A percentile compares a stretch with the other conserved stretches of the same genome.
These are phyloP conservation scores for Xylaria curta DNA, from an alignment of 495 filamentous ascomycete species.

Conservation along the genomic window DNA sequence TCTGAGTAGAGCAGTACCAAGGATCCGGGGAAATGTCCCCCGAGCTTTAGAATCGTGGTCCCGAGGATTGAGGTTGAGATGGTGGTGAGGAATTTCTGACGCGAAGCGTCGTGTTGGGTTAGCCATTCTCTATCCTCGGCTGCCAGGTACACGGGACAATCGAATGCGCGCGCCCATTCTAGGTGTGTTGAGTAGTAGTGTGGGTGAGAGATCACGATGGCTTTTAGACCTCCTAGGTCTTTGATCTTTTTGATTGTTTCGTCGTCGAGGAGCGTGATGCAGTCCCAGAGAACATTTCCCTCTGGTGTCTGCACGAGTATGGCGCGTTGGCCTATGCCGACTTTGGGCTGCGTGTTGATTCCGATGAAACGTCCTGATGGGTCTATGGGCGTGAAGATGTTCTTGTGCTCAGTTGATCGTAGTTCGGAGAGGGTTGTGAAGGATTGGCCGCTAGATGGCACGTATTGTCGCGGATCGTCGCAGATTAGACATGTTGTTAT, in stretches of 20 bases:
- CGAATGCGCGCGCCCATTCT: slow-evolving; percentile 68
- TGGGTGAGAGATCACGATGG: slow-evolving; percentile 79
- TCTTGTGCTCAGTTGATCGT: slow-evolving; percentile 41
- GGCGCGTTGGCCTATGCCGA: slow-evolving; percentile 75
- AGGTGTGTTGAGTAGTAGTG: slow-evolving; percentile 77
- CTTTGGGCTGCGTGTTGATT: slow-evolving; percentile 65
- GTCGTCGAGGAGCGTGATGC: slow-evolving; percentile 67
- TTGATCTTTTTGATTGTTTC: slow-evolving; percentile 59
- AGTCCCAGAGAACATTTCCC: slow-evolving; percentile 79
- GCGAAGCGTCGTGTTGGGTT: slow-evolving; percentile 35
- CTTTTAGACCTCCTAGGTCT: slow-evolving; percentile 64
- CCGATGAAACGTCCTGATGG: slow-evolving; percentile 53
- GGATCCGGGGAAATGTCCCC: slow-evolving; percentile 78
- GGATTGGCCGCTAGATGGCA: slow-evolving; percentile 62
- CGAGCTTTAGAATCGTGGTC: slow-evolving; percentile 68
- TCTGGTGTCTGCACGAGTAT: slow-evolving; percentile 64
- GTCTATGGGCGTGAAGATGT: slow-evolving; percentile 48
- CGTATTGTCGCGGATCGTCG: slow-evolving; percentile 77
- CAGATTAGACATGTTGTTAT: slow-evolving; percentile 72
- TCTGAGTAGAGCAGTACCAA: slow-evolving; percentile 64
- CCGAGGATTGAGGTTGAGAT: slow-evolving; percentile 48
- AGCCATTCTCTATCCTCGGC: slow-evolving; percentile 68
- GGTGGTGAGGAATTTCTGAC: slow-evolving; percentile 52
- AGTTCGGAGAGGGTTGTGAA: slow-evolving; percentile 63
- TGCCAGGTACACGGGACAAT: slow-evolving; percentile 68